Percentiles rank a stretch among this genome's conserved stretches.
These are phyloP conservation scores for Aegilops sharonensis DNA, from an alignment of 176 grass and related monocot genomes.

Conservation along the genomic window DNA sequence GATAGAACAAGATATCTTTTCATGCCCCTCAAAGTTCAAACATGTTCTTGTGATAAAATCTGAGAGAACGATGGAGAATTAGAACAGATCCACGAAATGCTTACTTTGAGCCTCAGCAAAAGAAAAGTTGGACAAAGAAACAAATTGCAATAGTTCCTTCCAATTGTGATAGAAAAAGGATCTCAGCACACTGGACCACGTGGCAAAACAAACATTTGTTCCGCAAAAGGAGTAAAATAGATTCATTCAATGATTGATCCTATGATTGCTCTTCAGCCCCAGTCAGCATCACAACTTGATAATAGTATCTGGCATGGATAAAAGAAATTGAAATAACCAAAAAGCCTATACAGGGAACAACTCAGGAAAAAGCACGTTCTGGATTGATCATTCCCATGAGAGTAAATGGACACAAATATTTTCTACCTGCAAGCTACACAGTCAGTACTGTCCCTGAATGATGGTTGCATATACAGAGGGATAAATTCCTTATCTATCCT, in stretches of 20 bases:
- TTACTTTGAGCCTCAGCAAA: slow-evolving; percentile 45
- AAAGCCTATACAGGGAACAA: slow-evolving; percentile 35
- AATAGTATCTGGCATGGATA: slow-evolving; percentile 65
- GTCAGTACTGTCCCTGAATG: slow-evolving; percentile 21
- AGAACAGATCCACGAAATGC: slow-evolving; percentile 55
- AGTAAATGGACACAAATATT: not conserved
- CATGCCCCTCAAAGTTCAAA: slow-evolving; percentile 59
- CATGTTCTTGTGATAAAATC: slow-evolving; percentile 53
- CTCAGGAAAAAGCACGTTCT: slow-evolving; percentile 37
- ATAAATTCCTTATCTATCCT: not conserved
- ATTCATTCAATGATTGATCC: slow-evolving; percentile 91
- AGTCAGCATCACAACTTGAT: slow-evolving; percentile 57
- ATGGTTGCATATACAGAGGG: slow-evolving; percentile 4
- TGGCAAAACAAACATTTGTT: slow-evolving; percentile 35
- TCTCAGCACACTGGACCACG: slow-evolving; percentile 32
- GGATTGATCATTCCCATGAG: slow-evolving; percentile 2
- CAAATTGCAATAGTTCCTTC: slow-evolving; percentile 36
- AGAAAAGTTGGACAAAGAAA: slow-evolving; percentile 59
- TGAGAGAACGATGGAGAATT: slow-evolving; percentile 55
- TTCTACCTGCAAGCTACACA: slow-evolving; percentile 24
- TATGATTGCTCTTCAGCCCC: slow-evolving; percentile 44
- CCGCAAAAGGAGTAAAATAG: slow-evolving; percentile 46
- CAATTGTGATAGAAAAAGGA: slow-evolving; percentile 21
- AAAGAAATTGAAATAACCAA: slow-evolving; percentile 48
- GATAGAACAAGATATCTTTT: slow-evolving; percentile 46